Base-by-base conservation (phyloP, 306 rosid species). In the Vigna reflexopilosa region DNA sequence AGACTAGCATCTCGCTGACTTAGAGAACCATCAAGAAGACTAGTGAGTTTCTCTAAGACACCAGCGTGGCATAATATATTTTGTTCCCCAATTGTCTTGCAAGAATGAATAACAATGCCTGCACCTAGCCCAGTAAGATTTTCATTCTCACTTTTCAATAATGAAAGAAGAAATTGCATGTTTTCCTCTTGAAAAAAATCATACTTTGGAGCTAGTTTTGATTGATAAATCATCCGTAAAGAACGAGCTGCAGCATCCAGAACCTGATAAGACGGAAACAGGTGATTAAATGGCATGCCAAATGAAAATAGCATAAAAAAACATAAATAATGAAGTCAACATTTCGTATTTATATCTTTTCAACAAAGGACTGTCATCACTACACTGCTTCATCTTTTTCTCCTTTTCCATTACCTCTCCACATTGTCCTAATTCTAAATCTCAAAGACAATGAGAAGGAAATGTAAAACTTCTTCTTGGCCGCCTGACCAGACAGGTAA, bases 191-290 rank as follows among this genome's bases (percentile, higher is more conserved):
- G 73, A 70, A 87, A 80, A 80, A 95, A 89, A 79, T 91, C 94
- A 81, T 82, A 88, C 76, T 95, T 95, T 2, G 99, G 99, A 80
- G 98, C 97, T n/a, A 86, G 84, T 79, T 87, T 88, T 3, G 99
- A 95, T 72, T 92, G 98, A 82, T 91, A 95, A 80, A 95, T 87
- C 99, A 95, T 95, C 72, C 89, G 77, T 56, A 95, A 78, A 38
- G 99, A 89, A 40, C 99, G 94, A 3, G 99, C 98, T 76, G 96
- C 89, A 0, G 99, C 93, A 83, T 93, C 94, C 49, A 91, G 94
- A 80, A 95, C 91, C 99, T 93, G 79, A 71, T 81, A 51, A 66
- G 72, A 80, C 72, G 76, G 22, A 34, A 59, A 36, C 50, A 42
- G 54, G 14, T 65, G 26, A 61, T 40, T 20, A 69, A 51, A 77